A percentile compares a stretch with the other conserved stretches of the same genome.
These are phyloP conservation scores for Penicillium sp. DNA, from an alignment of 2,329 filamentous ascomycete genomes.

Conservation along the genomic window DNA sequence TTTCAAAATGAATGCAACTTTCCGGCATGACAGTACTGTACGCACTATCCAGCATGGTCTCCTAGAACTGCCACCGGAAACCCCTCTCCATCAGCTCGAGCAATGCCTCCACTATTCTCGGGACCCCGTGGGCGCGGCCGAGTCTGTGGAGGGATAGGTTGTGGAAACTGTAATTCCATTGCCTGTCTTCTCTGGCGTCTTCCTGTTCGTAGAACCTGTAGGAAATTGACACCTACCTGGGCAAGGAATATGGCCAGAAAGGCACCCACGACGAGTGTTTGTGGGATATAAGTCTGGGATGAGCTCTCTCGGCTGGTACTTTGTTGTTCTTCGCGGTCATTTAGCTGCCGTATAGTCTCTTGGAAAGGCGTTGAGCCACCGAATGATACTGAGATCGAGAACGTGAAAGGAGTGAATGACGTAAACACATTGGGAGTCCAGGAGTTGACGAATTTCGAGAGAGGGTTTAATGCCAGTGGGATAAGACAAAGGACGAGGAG, in stretches of 20 bases:
- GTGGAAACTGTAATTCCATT: slow-evolving; percentile 25
- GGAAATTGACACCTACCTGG: slow-evolving; percentile 30
- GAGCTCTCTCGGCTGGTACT: slow-evolving; percentile 1
- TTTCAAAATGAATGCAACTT: neutral
- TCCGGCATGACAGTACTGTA: neutral
- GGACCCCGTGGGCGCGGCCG: neutral
- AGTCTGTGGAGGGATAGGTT: slow-evolving; percentile 18
- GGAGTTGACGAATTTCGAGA: slow-evolving; percentile 20
- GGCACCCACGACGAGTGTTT: slow-evolving; percentile 33
- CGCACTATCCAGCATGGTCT: neutral
- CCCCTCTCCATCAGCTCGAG: neutral
- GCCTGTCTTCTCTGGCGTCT: slow-evolving; percentile 20
- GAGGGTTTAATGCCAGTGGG: slow-evolving; percentile 26
- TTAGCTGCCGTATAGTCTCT: neutral
- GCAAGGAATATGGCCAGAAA: slow-evolving; percentile 32
- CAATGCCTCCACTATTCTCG: neutral
- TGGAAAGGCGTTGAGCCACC: slow-evolving; percentile 19
- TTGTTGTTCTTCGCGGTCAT: slow-evolving; percentile 1
- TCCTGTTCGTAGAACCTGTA: slow-evolving; percentile 28
- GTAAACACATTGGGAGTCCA: slow-evolving; percentile 30
- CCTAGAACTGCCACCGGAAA: neutral
- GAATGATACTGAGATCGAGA: slow-evolving; percentile 39
- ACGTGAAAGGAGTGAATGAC: slow-evolving; percentile 35
- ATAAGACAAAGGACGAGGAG: slow-evolving; percentile 35
- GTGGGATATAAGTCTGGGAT: slow-evolving; percentile 29